Conservation (phyloP, 2,329 filamentous ascomycete species). For the Hypoxylon sp. region DNA sequence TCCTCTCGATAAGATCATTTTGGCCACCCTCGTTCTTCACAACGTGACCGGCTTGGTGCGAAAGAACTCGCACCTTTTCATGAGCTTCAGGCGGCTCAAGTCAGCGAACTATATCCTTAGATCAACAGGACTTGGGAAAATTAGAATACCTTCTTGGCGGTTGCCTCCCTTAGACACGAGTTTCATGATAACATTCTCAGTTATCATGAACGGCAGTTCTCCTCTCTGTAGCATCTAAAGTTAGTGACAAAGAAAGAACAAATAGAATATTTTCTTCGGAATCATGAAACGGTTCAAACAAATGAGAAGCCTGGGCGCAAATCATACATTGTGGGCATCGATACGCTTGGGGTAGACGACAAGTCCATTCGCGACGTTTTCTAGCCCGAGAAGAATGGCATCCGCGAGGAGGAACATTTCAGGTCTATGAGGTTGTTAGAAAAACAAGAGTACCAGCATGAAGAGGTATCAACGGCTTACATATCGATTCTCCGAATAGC, state of each 20-base stretch:
- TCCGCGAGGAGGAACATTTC: conserved; percentile 69
- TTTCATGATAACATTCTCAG: conserved; percentile 45
- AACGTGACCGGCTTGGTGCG: conserved; percentile 74
- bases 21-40: conserved; percentile 62
- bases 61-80: conserved; percentile 85
- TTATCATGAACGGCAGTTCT: conserved; percentile 76
- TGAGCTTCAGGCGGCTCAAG: conserved; percentile 60
- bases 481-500: not conserved
- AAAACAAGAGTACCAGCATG: not conserved
- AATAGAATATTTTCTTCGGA: conserved; percentile 48
- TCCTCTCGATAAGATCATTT: conserved; percentile 84
- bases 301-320: not conserved
- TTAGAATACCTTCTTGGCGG: conserved; percentile 35
- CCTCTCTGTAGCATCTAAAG: conserved; percentile 14
- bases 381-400: conserved; percentile 69
- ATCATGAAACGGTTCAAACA: conserved; percentile 73
- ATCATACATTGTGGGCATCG: conserved; percentile 54
- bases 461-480: not conserved
- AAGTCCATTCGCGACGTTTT: conserved; percentile 73
- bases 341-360: conserved; percentile 84
- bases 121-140: not conserved
- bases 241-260: not conserved
- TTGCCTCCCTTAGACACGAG: conserved; percentile 41
- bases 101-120: not conserved
- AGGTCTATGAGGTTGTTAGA: not conserved